Base-by-base conservation (phyloP, 768 basidiomycete species). In the Hysterangium stoloniferum region DNA sequence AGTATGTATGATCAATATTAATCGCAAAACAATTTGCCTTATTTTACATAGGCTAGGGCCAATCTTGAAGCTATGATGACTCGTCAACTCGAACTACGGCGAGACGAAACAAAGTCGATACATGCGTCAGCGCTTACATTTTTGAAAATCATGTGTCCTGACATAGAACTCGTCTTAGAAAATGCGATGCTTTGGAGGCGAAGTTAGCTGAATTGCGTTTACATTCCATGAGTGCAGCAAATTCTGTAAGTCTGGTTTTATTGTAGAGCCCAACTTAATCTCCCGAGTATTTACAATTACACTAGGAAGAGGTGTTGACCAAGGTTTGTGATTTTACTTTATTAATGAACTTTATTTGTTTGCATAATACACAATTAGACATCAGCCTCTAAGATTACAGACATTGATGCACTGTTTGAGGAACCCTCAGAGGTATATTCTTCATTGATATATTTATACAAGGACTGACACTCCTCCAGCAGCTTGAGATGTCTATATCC, bases 31-130 rank as follows among this genome's bases (percentile, higher is more conserved):
- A 15, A 25, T 52, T 29, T 19, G 33, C 24, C 11, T 32, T 6
- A 40, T 44, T 20, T 29, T 37, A n/a, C 36, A 12, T 57, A 90
- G 84, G 90, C 91, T 12, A 71, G 91, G 56, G 83, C 77, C 31
- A 87, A 84, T 58, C 72, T 94, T 37, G 89, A 92, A 61, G 67
- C 72, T 6, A 82, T 92, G 83, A 86, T 93, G 83, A 71, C 75
- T 36, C 73, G 79, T 17, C 89, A 93, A 59, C 70, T 93, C 4
- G 80, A 88, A 46, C 67, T 84, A 20, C 73, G 91, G 43, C 71
- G 71, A 50, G 79, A 82, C 58, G 90, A 92, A 67, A 87, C 89
- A 0, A 71, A 61, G 50, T 64, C 69, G 6, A 70, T 93, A 41
- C 85, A 88, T 59, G 63, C 71, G 90, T 92, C 64, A 52, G 82